Base-by-base conservation (phyloP, 2,329 filamentous ascomycete genomes). In the Cyanodermella asteris region DNA sequence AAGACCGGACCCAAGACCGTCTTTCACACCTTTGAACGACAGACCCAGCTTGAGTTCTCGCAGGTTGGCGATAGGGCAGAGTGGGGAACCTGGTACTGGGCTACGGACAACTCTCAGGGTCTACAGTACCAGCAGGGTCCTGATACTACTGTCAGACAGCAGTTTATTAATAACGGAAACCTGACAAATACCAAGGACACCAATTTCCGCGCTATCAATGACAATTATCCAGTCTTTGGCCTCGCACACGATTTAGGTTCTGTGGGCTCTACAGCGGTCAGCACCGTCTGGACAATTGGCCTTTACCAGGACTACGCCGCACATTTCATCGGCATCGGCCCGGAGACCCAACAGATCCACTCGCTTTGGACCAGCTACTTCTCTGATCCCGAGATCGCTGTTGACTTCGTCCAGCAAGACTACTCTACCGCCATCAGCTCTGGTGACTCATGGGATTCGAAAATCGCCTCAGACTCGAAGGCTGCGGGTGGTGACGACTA, bases 11-110 rank as follows among this genome's bases (percentile, higher is more conserved):
- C n/a, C n/a, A n/a, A n/a, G n/a, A n/a, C n/a, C n/a, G 55, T 58
- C 5, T 77, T 72, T 38, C 72, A 78, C 48, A 59, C 60, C 26
- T 43, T 56, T 9, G 53, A 49, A 36, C 52, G 53, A 26, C 53
- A 58, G 32, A 45, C 46, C 8, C 57, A 58, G 27, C 40, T 52
- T 10, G 38, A 45, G 4, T 63, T 61, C 33, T 50, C 47, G 2
- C 56, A 64, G 31, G 36, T 44, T 19, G 45, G 39, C 19, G 50
- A 63, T 25, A 54, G 56, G 27, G 53, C 50, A 7, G 52, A 62
- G 35, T 64, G 57, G 53, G 60, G 60, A 5, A 50, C 55, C 28
- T 56, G 56, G 53, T 64, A 59, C 38, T 63, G 57, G 38, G 48
- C 56, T 3, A 60, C 59, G 2, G 47, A 56, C 23, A 42, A 45